Evolutionary conservation across 1,139 yeast genomes (phyloP).

Genomic region (Kodamaea sp.): DNA sequence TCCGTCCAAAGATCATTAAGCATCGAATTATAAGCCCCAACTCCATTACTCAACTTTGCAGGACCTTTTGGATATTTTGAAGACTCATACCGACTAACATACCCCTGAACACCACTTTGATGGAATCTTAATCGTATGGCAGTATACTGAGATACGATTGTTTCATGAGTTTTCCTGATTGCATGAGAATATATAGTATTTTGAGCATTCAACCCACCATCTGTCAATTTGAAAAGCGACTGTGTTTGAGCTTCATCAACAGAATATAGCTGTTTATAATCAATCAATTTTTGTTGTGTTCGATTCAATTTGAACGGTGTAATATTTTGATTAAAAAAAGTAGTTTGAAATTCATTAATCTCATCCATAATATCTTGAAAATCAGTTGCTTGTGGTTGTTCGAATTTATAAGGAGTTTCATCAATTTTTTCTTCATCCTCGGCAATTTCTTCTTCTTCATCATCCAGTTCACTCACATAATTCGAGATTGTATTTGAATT

Average conservation of each 20-base stretch:
- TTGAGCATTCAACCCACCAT: neutral
- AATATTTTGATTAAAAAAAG: constrained; percentile 24
- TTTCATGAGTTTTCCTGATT: constrained; percentile 38
- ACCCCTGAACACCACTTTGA: constrained; percentile 15
- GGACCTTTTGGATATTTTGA: neutral
- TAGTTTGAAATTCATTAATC: constrained; percentile 31
- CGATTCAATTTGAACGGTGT: constrained; percentile 19
- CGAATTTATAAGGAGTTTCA: constrained; percentile 6
- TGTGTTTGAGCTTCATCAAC: constrained; percentile 7
- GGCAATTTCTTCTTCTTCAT: constrained; percentile 20
- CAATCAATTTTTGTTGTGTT: constrained; percentile 36
- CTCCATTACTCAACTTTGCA: neutral
- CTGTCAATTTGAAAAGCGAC: constrained; percentile 3
- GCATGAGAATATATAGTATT: constrained; percentile 11
- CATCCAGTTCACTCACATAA: constrained; percentile 23
- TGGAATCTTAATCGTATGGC: constrained; percentile 36
- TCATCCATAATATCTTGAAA: constrained; percentile 27
- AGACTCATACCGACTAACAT: constrained; percentile 8
- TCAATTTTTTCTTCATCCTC: constrained; percentile 4
- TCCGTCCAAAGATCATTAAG: neutral
- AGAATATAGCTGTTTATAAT: constrained; percentile 29
- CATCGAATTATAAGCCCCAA: no score
- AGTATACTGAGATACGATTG: constrained; percentile 35
- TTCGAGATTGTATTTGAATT: constrained; percentile 11
- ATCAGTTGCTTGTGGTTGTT: constrained; percentile 1